A percentile compares a stretch with the other conserved stretches of the same genome.
Evolutionary conservation across 208 protist genomes (phyloP).

Genomic region (Leptomonas pyrrhocoris): DNA sequence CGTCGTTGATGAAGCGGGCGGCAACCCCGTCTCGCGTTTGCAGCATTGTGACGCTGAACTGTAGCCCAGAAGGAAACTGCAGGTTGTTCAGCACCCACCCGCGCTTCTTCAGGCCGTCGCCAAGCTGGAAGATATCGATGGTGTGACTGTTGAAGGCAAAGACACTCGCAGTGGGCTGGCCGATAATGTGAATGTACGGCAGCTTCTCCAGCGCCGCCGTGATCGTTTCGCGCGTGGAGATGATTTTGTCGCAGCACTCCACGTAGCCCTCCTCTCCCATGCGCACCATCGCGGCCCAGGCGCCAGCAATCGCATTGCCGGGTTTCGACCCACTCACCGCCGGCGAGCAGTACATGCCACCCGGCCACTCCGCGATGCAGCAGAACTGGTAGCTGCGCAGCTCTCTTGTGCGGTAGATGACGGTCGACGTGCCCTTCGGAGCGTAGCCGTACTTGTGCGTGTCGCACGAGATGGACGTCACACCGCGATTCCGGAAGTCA

Average conservation of each 20-base stretch:
- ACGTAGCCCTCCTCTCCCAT: conserved; percentile 93
- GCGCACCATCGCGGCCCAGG: conserved; percentile 96
- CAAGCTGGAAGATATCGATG: conserved; percentile 94
- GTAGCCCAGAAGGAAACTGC: conserved; percentile 93
- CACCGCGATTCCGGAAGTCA: conserved; percentile 96
- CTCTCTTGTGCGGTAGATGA: conserved; percentile 92
- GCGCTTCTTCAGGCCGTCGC: conserved; percentile 69
- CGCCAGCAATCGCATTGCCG: conserved; percentile 95
- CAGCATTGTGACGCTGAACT: conserved; percentile 92
- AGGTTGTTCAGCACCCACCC: conserved; percentile 95
- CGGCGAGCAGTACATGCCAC: conserved; percentile 98
- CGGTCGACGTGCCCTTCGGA: conserved; percentile 96
- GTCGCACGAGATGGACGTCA: conserved; percentile 98
- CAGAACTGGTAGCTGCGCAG: conserved; percentile 96
- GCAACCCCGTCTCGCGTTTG: conserved; percentile 80
- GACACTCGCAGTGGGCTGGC: conserved; percentile 80
- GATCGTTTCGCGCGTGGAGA: conserved; percentile 83
- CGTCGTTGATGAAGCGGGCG: conserved; percentile 80
- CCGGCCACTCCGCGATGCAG: conserved; percentile 95
- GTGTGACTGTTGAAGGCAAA: conserved; percentile 86
- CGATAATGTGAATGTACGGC: conserved; percentile 83
- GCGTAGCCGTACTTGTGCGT: conserved; percentile 99
- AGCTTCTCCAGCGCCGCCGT: conserved; percentile 66
- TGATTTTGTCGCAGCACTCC: conserved; percentile 73
- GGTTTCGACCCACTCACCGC: conserved; percentile 94